phyloP scores from a whole-genome alignment of 805 yeast genomes.

The Starmerella ratchasimensis region DNA sequence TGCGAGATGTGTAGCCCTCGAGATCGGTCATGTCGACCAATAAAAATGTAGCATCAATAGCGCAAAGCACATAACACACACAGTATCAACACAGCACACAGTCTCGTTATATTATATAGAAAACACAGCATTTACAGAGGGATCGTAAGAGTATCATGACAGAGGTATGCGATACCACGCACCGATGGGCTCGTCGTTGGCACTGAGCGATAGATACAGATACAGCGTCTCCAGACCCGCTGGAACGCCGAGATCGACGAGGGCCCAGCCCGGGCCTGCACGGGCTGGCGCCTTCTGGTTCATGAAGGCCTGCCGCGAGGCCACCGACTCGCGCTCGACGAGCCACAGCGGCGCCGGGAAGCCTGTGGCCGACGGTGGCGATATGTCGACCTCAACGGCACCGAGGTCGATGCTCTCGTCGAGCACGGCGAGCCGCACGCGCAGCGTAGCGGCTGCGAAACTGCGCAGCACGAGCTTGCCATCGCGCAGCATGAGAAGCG shows the following conservation, averaged over 20 bases:
- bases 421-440: slow-evolving; percentile 13
- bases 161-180: too few species aligned
- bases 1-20: slow-evolving; percentile 25
- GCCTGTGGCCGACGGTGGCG: slow-evolving; percentile 9
- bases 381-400: slow-evolving; percentile 17
- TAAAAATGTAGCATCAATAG: too few species aligned
- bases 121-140: too few species aligned
- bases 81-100: too few species aligned
- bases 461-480: slow-evolving; percentile 18
- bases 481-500: slow-evolving; percentile 12
- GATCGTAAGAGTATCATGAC: too few species aligned
- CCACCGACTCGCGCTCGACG: slow-evolving; percentile 21
- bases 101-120: too few species aligned
- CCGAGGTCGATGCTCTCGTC: slow-evolving; percentile 3
- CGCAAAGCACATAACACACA: too few species aligned
- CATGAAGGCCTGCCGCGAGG: slow-evolving; percentile 23
- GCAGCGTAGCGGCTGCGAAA: slow-evolving; percentile 9
- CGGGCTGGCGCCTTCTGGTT: slow-evolving; percentile 11
- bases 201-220: neutral
- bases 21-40: neutral
- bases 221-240: neutral
- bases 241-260: slow-evolving; percentile 6
- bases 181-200: slow-evolving; percentile 1
- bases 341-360: slow-evolving; percentile 19
- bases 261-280: slow-evolving; percentile 25